Base-by-base conservation (phyloP, 2,329 filamentous ascomycete species). In the Diaporthe vexans region DNA sequence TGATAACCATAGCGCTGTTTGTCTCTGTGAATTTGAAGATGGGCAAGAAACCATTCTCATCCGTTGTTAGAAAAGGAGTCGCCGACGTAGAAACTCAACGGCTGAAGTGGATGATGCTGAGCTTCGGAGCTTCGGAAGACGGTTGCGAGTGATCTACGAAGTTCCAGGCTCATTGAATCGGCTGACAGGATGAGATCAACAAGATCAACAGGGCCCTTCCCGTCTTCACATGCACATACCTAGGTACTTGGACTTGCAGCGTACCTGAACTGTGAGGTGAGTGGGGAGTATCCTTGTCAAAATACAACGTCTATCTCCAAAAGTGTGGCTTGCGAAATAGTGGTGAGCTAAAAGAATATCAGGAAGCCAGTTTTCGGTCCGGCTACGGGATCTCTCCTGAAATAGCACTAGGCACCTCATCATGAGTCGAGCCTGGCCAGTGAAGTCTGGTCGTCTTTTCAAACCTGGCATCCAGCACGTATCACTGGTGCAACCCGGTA, bases 151-250 rank as follows among this genome's bases (percentile, higher is more conserved):
- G 63, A 68, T 54, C 48, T 54, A 24, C 63, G 33, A 40, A 54
- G 33, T 21, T 40, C 48, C 48, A 54, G 33, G 63, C 63, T 40
- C 33, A 52, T 24, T 26, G 63, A 33, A 17, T 54, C 19, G 63
- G 48, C 63, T 51, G 17, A 21, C 26, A 51, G 61, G 61, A 35
- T 46, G 29, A 15, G 43, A 51, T 48, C 61, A 52, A 68, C 48
- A 68, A 33, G 61, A 65, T 51, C 59, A 52, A 67, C 63, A 67
- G 46, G 63, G 63, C 33, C 33, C 46, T 67, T 33, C 63, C 63
- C 33, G n/a, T 54, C 48, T 40, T 68, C 63, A 54, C 63, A 68
- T 54, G 48, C 48, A 40, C 33, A 33, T 54, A 40, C 46, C 46
- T 19, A 35, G 46, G 46, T 52, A 52, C 19, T 21, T 35, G 46